Conservation (phyloP, 1,284 basidiomycete species). For the Earliella scabrosa region DNA sequence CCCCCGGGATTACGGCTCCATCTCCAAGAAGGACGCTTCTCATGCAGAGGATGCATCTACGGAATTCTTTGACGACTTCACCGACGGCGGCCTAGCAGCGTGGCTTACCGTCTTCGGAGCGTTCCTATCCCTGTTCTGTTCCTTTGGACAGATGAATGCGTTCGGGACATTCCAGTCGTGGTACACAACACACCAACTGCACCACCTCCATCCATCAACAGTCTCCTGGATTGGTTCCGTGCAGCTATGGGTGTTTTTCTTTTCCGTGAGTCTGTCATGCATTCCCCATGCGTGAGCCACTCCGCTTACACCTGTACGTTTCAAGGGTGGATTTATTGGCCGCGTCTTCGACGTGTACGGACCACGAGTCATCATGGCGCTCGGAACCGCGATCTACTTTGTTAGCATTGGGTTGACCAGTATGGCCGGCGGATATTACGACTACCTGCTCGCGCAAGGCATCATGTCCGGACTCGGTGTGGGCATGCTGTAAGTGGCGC, state of each 20-base stretch:
- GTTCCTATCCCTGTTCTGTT: slow-evolving; percentile 34
- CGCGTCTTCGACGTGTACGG: slow-evolving; percentile 42
- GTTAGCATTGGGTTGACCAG: slow-evolving; percentile 42
- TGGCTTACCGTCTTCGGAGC: slow-evolving; percentile 27
- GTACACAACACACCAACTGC: slow-evolving; percentile 47
- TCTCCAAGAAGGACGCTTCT: not conserved
- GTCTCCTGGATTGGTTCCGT: slow-evolving; percentile 55
- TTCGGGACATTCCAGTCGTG: slow-evolving; percentile 49
- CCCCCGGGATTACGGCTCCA: slow-evolving; percentile 13
- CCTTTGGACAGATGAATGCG: slow-evolving; percentile 43
- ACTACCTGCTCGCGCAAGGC: slow-evolving; percentile 43
- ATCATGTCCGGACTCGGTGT: slow-evolving; percentile 42
- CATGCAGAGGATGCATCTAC: not conserved
- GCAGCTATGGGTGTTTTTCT: slow-evolving; percentile 45
- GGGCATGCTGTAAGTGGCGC: slow-evolving; percentile 38
- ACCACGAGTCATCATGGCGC: slow-evolving; percentile 35
- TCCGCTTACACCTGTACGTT: not conserved
- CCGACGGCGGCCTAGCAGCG: slow-evolving; percentile 21
- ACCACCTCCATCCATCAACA: slow-evolving; percentile 38
- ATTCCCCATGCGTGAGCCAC: not conserved
- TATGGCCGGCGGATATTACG: slow-evolving; percentile 37
- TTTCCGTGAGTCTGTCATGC: slow-evolving; percentile 37
- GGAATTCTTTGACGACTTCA: slow-evolving; percentile 8
- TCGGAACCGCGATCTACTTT: slow-evolving; percentile 38
- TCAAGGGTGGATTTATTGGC: slow-evolving; percentile 37